These are phyloP conservation scores for Ogataea glucozyma DNA, from an alignment of 805 yeast species.

Conservation along the genomic window DNA sequence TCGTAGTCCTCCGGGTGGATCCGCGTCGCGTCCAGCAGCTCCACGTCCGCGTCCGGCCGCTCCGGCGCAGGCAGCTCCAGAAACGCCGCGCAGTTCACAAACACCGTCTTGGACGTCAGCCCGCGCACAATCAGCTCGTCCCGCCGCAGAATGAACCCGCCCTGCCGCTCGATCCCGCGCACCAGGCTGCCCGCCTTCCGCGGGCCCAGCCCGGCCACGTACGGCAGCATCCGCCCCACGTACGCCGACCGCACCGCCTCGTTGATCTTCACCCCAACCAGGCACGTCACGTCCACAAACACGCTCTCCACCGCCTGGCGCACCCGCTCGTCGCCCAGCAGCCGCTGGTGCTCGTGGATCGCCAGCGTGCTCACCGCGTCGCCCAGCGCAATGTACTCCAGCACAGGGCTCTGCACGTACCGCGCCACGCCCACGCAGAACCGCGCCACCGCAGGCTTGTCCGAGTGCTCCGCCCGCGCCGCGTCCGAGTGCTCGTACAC, in stretches of 20 bases:
- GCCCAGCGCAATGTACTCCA: constrained; percentile 82
- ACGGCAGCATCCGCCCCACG: constrained; percentile 69
- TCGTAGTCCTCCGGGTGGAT: constrained; percentile 98
- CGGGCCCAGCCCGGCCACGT: constrained; percentile 90
- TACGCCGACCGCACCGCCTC: constrained; percentile 80
- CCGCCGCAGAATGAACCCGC: constrained; percentile 64
- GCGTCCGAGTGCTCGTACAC: constrained; percentile 78
- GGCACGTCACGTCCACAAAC: constrained; percentile 84
- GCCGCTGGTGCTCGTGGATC: constrained; percentile 68
- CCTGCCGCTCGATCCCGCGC: constrained; percentile 71
- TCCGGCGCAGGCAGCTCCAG: constrained; percentile 69
- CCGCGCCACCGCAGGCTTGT: constrained; percentile 73
- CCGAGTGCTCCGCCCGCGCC: constrained; percentile 78
- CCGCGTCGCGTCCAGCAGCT: constrained; percentile 88
- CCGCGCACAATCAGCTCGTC: constrained; percentile 82
- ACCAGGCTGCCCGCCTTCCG: constrained; percentile 88
- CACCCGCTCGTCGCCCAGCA: constrained; percentile 64
- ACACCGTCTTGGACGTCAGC: constrained; percentile 75
- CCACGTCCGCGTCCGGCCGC: constrained; percentile 61
- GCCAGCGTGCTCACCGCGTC: constrained; percentile 69
- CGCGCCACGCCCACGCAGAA: constrained; percentile 91
- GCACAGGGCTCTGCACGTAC: constrained; percentile 87
- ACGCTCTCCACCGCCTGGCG: constrained; percentile 71
- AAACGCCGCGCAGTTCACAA: constrained; percentile 91
- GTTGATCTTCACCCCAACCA: constrained; percentile 92